Percentiles rank a stretch among this genome's conserved stretches.
Conservation (phyloP, 2,329 filamentous ascomycete species). For the Ophiocordyceps sinensis region DNA sequence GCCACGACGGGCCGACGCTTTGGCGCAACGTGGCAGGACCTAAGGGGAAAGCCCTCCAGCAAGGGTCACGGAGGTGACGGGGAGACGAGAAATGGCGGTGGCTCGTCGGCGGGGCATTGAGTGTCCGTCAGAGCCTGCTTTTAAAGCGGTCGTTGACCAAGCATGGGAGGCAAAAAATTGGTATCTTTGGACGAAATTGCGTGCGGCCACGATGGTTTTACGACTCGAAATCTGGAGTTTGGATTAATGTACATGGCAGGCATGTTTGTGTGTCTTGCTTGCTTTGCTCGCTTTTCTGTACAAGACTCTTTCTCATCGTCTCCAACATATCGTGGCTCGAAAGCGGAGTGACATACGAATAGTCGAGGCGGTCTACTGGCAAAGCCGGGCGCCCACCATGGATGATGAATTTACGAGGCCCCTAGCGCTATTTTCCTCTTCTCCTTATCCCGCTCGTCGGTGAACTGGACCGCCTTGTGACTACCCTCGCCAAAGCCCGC, state of each 20-base stretch:
- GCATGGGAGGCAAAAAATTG: background rate
- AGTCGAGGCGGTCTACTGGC: no score
- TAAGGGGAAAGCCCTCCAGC: constrained; percentile 40
- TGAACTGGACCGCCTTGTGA: constrained; percentile 53
- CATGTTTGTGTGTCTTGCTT: background rate
- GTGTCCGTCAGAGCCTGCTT: background rate
- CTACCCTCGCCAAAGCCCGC: constrained; percentile 56
- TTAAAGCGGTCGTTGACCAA: background rate
- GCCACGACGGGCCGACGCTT: constrained; percentile 72
- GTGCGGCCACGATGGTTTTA: background rate
- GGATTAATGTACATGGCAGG: background rate
- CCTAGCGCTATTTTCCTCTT: constrained; percentile 21
- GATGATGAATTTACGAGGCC: constrained; percentile 7
- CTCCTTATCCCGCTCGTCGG: constrained; percentile 18
- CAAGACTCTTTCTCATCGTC: background rate
- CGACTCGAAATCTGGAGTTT: background rate
- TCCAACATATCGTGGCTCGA: no score
- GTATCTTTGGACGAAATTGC: background rate
- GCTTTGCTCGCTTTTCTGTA: background rate
- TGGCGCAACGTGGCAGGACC: constrained; percentile 78
- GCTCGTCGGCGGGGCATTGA: constrained; percentile 1
- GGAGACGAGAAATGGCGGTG: constrained; percentile 1
- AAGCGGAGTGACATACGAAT: no score
- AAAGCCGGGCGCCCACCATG: no score
- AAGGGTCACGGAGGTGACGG: constrained; percentile 5